Conservation (phyloP, 805 yeast species). For the Metschnikowia santaceciliae region DNA sequence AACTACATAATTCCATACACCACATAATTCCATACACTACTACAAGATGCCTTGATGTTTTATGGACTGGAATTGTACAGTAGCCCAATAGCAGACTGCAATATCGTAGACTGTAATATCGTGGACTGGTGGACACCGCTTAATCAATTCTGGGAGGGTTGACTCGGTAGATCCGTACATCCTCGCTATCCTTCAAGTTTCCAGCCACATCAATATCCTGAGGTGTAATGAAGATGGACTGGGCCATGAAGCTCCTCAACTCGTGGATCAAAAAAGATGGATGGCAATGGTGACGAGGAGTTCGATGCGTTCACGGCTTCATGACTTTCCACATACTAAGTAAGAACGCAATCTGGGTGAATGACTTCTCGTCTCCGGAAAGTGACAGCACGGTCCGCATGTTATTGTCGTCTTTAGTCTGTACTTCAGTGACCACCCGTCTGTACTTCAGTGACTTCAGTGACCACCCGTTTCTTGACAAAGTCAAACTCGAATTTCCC, state of each 20-base stretch:
- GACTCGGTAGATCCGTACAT: constrained; percentile 64
- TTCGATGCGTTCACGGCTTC: constrained; percentile 62
- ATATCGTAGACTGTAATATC: too few species aligned
- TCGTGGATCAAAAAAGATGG: constrained; percentile 71
- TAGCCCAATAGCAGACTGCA: too few species aligned
- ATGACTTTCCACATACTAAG: constrained; percentile 91
- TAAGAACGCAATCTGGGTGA: constrained; percentile 82
- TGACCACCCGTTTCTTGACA: constrained; percentile 44
- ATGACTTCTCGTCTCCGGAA: constrained; percentile 96
- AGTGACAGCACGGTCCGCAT: constrained; percentile 73
- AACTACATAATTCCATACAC: too few species aligned
- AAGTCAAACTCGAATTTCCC: constrained; percentile 70
- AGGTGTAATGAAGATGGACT: constrained; percentile 91
- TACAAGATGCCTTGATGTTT: too few species aligned
- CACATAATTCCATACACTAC: too few species aligned
- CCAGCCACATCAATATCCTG: constrained; percentile 77
- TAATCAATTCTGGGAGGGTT: constrained; percentile 30
- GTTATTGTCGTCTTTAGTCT: constrained; percentile 55
- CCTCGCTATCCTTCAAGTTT: constrained; percentile 44
- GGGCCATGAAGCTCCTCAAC: constrained; percentile 62
- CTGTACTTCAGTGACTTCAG: too few species aligned
- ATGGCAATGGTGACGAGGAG: constrained; percentile 69
- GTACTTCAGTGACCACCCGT: too few species aligned
- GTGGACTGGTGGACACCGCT: too few species aligned
- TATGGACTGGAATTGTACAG: too few species aligned